phyloP scores from a whole-genome alignment of 2,329 filamentous ascomycete genomes.

The Diaporthe ilicicola region DNA sequence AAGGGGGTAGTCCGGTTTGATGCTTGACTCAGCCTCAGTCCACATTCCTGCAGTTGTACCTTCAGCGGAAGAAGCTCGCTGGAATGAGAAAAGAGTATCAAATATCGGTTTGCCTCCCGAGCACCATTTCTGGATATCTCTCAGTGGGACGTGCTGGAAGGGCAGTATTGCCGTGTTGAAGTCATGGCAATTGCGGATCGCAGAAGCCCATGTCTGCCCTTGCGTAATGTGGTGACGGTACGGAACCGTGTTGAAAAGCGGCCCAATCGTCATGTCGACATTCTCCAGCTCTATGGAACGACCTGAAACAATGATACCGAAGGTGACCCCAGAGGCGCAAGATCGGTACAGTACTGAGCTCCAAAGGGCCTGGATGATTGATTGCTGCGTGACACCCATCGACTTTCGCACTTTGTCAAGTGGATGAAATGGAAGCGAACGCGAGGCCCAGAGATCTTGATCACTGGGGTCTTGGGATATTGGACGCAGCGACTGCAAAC shows the following conservation, averaged over 20 bases:
- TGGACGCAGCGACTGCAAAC: slow-evolving; percentile 35
- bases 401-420: slow-evolving; percentile 63
- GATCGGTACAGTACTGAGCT: slow-evolving; percentile 65
- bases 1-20: slow-evolving; percentile 74
- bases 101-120: slow-evolving; percentile 71
- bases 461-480: slow-evolving; percentile 29
- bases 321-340: slow-evolving; percentile 56
- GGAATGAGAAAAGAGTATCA: slow-evolving; percentile 84
- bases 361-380: slow-evolving; percentile 81
- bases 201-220: slow-evolving; percentile 63
- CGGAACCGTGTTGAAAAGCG: slow-evolving; percentile 90
- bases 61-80: slow-evolving; percentile 54
- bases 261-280: slow-evolving; percentile 76
- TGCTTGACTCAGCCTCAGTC: slow-evolving; percentile 57
- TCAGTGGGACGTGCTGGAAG: slow-evolving; percentile 81
- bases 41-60: slow-evolving; percentile 55
- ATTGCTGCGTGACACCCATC: slow-evolving; percentile 80
- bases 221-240: slow-evolving; percentile 61
- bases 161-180: slow-evolving; percentile 74
- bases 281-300: slow-evolving; percentile 73
- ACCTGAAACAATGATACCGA: slow-evolving; percentile 84
- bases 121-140: slow-evolving; percentile 84
- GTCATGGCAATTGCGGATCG: slow-evolving; percentile 72
- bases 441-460: slow-evolving; percentile 36
- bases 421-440: slow-evolving; percentile 46